Percentiles rank a stretch among this genome's conserved stretches.
Evolutionary conservation across 163 green algal genomes (phyloP).

Genomic region (Scenedesmus sp.): DNA sequence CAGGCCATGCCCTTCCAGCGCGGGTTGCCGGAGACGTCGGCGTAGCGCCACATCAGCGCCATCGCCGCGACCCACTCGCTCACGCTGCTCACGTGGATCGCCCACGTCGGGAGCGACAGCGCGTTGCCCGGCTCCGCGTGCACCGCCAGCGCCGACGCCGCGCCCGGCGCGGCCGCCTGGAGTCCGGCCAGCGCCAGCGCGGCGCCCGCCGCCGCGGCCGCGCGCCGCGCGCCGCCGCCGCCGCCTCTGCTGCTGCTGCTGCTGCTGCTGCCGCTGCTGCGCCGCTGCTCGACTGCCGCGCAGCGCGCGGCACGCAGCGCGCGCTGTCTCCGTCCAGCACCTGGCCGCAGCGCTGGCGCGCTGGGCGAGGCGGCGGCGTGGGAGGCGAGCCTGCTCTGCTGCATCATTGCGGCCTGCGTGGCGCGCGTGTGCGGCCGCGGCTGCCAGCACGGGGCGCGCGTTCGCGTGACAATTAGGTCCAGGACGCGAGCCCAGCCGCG

Average conservation of each 20-base stretch:
- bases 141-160: constrained; percentile 2
- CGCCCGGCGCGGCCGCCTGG: neutral
- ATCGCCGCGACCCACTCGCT: constrained; percentile 81
- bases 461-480: no score
- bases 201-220: neutral
- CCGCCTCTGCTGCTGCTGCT: neutral
- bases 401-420: neutral
- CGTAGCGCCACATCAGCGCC: constrained; percentile 88
- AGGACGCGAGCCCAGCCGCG: no score
- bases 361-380: no score
- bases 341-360: no score
- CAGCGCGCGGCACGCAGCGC: no score
- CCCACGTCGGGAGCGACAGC: constrained; percentile 96
- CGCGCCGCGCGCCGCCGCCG: neutral
- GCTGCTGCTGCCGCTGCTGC: neutral
- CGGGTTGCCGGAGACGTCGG: constrained; percentile 76
- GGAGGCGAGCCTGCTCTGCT: no score
- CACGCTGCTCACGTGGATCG: constrained; percentile 84
- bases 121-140: constrained; percentile 89
- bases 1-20: constrained; percentile 89
- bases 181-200: neutral
- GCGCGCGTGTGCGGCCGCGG: neutral
- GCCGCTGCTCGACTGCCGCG: no score
- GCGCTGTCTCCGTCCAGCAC: no score
- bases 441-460: no score